Percentiles rank a stretch among this genome's conserved stretches.
These are phyloP conservation scores for Canavalia ensiformis DNA, from an alignment of 306 rosid genomes.

Conservation along the genomic window DNA sequence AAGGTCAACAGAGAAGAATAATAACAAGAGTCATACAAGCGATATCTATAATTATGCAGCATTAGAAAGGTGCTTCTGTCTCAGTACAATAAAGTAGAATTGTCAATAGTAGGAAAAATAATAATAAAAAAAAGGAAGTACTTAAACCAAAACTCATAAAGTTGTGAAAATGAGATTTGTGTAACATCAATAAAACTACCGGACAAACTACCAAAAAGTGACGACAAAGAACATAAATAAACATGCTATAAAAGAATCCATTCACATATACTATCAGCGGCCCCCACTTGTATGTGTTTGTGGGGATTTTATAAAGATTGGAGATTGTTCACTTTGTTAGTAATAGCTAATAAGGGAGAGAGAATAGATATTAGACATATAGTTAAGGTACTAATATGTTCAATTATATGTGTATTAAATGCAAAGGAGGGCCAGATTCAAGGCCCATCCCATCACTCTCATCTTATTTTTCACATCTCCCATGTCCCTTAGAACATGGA, in stretches of 20 bases:
- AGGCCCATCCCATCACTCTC: slow-evolving; percentile 67
- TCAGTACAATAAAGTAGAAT: background rate
- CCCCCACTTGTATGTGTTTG: background rate
- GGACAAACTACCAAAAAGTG: slow-evolving; percentile 37
- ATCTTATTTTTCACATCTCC: slow-evolving; percentile 68
- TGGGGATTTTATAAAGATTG: too few relatives aligned
- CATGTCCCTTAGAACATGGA: slow-evolving; percentile 88
- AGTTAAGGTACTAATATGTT: slow-evolving; percentile 8
- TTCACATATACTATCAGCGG: background rate
- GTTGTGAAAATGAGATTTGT: slow-evolving; percentile 30
- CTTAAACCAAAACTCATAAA: background rate
- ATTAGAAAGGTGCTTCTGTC: background rate
- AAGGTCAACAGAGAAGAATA: background rate
- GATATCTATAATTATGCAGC: background rate
- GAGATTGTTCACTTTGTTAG: background rate
- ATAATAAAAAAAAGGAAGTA: background rate
- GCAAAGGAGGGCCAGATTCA: slow-evolving; percentile 38
- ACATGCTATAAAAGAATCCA: slow-evolving; percentile 25
- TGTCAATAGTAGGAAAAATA: background rate
- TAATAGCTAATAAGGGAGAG: background rate
- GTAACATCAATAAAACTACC: slow-evolving; percentile 1
- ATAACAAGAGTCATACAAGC: slow-evolving; percentile 15
- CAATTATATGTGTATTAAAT: slow-evolving; percentile 39
- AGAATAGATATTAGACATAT: too few relatives aligned
- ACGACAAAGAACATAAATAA: slow-evolving; percentile 3